These are phyloP conservation scores for Candida sakaeoensis DNA, from an alignment of 805 yeast species.

Conservation along the genomic window DNA sequence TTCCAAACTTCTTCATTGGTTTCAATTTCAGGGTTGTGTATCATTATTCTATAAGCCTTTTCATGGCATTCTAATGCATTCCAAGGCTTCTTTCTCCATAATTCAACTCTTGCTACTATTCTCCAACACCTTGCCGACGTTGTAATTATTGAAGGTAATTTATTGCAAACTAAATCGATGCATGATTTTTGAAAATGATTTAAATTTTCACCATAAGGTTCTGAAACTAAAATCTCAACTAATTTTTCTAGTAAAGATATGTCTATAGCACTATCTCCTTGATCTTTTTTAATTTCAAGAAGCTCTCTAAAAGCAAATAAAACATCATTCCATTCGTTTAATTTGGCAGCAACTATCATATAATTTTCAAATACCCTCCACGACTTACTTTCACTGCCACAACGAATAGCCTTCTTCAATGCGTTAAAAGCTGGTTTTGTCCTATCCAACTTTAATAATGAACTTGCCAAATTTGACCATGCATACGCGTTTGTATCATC, in stretches of 20 bases:
- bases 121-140: conserved; percentile 72
- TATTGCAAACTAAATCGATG: conserved; percentile 64
- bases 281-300: conserved; percentile 52
- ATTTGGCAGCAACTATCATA: conserved; percentile 72
- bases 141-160: conserved; percentile 68
- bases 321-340: conserved; percentile 88
- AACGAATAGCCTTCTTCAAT: conserved; percentile 69
- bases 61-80: conserved; percentile 79
- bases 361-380: conserved; percentile 93
- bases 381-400: conserved; percentile 62
- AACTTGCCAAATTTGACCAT: conserved; percentile 90
- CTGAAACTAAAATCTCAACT: conserved; percentile 56
- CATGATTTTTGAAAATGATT: conserved; percentile 67
- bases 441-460: conserved; percentile 63
- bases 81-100: conserved; percentile 90
- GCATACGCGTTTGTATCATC: conserved; percentile 78
- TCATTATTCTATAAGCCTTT: conserved; percentile 74
- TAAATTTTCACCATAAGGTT: conserved; percentile 43
- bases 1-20: conserved; percentile 64
- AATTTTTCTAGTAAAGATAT: conserved; percentile 71
- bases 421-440: conserved; percentile 81
- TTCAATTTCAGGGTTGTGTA: conserved; percentile 61
- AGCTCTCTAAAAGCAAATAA: conserved; percentile 68
- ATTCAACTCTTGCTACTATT: conserved; percentile 75
- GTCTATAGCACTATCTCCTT: conserved; percentile 60